phyloP scores from a whole-genome alignment of 345 rosid genomes.

The Ceriops zippeliana region DNA sequence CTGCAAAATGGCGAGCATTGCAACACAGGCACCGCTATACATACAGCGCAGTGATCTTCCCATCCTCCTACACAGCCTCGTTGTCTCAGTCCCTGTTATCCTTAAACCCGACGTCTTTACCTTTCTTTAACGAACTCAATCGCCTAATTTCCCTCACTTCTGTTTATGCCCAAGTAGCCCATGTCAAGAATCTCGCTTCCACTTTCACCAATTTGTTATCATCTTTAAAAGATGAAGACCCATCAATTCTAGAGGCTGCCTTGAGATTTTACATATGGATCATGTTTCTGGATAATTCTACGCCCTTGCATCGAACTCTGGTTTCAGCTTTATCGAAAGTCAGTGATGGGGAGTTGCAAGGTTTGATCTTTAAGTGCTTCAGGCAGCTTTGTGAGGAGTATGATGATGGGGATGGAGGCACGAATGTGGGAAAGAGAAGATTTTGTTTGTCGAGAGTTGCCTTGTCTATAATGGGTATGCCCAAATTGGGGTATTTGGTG shows the following conservation, averaged over 20 bases:
- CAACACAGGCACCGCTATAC: conserved; percentile 98
- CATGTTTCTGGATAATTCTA: conserved; percentile 74
- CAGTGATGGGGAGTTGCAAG: conserved; percentile 33
- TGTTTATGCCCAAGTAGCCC: conserved; percentile 64
- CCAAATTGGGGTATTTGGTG: conserved; percentile 69
- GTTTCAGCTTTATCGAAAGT: conserved; percentile 66
- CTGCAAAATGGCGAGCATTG: conserved; percentile 94
- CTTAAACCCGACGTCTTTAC: conserved; percentile 22
- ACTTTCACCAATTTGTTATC: conserved; percentile 49
- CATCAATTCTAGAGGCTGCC: conserved; percentile 28
- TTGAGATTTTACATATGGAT: conserved; percentile 60
- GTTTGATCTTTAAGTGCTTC: conserved; percentile 51
- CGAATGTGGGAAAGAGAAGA: conserved; percentile 30
- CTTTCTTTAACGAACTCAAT: conserved; percentile 47
- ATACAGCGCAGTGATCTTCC: conserved; percentile 76
- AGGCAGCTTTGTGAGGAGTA: conserved; percentile 60
- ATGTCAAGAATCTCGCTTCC: conserved; percentile 58
- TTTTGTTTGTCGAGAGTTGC: conserved; percentile 80
- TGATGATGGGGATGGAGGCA: conserved; percentile 34
- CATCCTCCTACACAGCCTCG: conserved; percentile 44
- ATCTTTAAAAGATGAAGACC: conserved; percentile 17
- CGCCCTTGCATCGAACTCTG: conserved; percentile 72
- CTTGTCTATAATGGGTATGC: conserved; percentile 86
- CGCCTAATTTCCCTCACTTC: conserved; percentile 66
- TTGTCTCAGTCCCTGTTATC: conserved; percentile 37